phyloP scores from a whole-genome alignment of 2,329 filamentous ascomycete species.

The Diaporthe sp. region DNA sequence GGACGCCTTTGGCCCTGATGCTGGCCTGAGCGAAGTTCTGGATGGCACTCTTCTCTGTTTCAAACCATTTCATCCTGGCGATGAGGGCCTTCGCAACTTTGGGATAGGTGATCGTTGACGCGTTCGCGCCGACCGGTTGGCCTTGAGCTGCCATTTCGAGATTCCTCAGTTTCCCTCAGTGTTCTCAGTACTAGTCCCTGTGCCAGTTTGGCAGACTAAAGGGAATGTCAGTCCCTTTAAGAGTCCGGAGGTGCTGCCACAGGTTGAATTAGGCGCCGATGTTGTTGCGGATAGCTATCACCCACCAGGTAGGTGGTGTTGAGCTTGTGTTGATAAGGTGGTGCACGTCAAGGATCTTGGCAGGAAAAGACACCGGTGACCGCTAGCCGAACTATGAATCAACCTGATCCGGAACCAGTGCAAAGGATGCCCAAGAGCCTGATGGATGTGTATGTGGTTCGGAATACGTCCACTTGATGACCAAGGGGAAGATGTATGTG shows the following conservation, averaged over 20 bases:
- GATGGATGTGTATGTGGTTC: background rate
- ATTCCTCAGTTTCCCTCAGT: background rate
- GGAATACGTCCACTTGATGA: background rate
- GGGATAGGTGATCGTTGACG: background rate
- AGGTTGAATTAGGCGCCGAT: background rate
- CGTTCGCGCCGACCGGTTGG: background rate
- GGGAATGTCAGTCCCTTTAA: background rate
- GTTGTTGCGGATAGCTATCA: background rate
- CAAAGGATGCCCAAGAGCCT: background rate
- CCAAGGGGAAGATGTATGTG: background rate
- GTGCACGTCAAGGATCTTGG: no score
- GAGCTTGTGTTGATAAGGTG: background rate
- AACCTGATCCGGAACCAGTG: background rate
- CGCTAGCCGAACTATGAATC: background rate
- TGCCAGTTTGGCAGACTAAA: background rate
- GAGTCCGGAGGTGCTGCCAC: background rate
- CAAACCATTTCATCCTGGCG: background rate
- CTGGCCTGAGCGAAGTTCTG: background rate
- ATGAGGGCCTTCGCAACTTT: no score
- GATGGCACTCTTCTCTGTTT: background rate
- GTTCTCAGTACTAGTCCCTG: background rate
- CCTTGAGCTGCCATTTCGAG: background rate
- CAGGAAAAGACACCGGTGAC: background rate
- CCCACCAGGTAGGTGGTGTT: background rate
- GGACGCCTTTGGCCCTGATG: background rate